These are phyloP conservation scores for Endogone sp. DNA, from an alignment of 192 early-diverging fungal genomes.

Conservation along the genomic window DNA sequence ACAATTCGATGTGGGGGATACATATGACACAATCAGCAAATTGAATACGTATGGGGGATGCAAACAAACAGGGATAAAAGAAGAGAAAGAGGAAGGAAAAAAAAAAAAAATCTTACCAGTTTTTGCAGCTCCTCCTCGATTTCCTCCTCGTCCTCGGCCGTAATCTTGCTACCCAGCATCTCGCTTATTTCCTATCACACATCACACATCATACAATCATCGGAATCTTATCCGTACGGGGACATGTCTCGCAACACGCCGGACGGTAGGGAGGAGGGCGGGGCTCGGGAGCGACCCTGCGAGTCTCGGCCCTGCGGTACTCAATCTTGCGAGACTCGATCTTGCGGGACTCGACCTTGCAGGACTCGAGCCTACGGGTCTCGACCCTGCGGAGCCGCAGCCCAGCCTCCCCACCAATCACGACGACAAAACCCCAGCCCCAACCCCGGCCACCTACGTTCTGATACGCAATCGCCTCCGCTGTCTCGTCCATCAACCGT, in stretches of 20 bases:
- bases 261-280: no score
- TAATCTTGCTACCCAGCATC: slow-evolving; percentile 66
- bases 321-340: no score
- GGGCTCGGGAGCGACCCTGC: no score
- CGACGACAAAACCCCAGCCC: background rate
- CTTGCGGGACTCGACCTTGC: no score
- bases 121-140: slow-evolving; percentile 74
- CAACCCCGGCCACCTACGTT: slow-evolving; percentile 49
- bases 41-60: background rate
- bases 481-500: slow-evolving; percentile 92
- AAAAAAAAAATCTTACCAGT: slow-evolving; percentile 44
- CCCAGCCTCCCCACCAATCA: no score
- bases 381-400: no score
- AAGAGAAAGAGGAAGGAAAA: background rate
- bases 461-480: slow-evolving; percentile 94
- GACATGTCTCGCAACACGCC: no score
- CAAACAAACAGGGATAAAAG: background rate
- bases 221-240: no score
- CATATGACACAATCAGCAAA: background rate
- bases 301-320: no score
- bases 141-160: slow-evolving; percentile 85
- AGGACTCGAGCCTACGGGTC: no score
- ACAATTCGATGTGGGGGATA: no score
- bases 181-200: slow-evolving; percentile 81
- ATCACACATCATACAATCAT: slow-evolving; percentile 3